phyloP scores from a whole-genome alignment of 2,329 filamentous ascomycete genomes.

The Alternaria gaisen region DNA sequence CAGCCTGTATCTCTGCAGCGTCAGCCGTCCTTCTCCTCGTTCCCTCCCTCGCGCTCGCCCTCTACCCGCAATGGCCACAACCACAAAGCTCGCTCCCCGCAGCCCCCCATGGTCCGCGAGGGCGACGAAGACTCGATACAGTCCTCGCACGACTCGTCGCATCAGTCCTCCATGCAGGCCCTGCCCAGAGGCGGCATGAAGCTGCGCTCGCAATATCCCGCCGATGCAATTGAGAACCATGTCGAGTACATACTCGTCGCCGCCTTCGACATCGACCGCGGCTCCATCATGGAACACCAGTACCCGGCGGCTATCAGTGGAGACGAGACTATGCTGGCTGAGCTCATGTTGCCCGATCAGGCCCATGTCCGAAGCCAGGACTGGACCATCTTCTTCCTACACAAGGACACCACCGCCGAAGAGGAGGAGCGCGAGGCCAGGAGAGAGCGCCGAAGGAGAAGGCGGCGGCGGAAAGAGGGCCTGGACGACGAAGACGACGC shows the following conservation, averaged over 20 bases:
- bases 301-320: slow-evolving; percentile 94
- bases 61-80: slow-evolving; percentile 49
- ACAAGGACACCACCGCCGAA: slow-evolving; percentile 89
- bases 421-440: slow-evolving; percentile 72
- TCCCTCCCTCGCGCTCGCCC: slow-evolving; percentile 51
- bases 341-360: slow-evolving; percentile 98
- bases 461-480: slow-evolving; percentile 54
- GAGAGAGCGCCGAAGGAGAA: slow-evolving; percentile 64
- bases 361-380: slow-evolving; percentile 94
- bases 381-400: slow-evolving; percentile 99
- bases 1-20: slow-evolving; percentile 43
- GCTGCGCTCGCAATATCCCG: slow-evolving; percentile 60
- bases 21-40: slow-evolving; percentile 56
- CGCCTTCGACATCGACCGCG: slow-evolving; percentile 95
- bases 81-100: slow-evolving; percentile 46
- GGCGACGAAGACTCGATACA: slow-evolving; percentile 42
- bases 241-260: slow-evolving; percentile 98
- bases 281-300: slow-evolving; percentile 98
- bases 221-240: slow-evolving; percentile 74
- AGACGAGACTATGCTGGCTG: slow-evolving; percentile 96
- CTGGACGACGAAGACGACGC: slow-evolving; percentile 54
- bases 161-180: slow-evolving; percentile 21
- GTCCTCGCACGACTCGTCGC: slow-evolving; percentile 41
- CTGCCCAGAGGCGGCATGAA: slow-evolving; percentile 17
- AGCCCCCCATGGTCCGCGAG: slow-evolving; percentile 47